Conservation (phyloP, 1,139 yeast species). For the Schwanniomyces etchellsii region DNA sequence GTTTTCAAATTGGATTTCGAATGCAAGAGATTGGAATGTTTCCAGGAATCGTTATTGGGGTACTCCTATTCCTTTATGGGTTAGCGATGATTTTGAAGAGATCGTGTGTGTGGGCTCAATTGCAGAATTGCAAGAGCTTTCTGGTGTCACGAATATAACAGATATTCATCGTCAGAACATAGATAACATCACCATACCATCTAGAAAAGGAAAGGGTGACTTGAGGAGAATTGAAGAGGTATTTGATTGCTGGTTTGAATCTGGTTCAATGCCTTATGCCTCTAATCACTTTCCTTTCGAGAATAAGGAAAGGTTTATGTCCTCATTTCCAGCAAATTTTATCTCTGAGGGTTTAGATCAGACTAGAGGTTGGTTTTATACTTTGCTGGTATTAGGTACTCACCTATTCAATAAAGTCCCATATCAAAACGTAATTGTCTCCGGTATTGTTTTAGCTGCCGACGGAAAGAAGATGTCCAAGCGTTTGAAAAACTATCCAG, state of each 20-base stretch:
- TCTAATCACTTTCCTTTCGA: slow-evolving; percentile 97
- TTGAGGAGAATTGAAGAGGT: slow-evolving; percentile 94
- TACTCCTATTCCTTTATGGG: slow-evolving; percentile 98
- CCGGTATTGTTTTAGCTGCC: slow-evolving; percentile 94
- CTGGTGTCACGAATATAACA: slow-evolving; percentile 74
- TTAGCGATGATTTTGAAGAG: slow-evolving; percentile 87
- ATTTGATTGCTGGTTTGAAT: slow-evolving; percentile 99
- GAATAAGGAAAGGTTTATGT: slow-evolving; percentile 64
- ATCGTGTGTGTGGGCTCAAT: slow-evolving; percentile 90
- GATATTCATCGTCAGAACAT: slow-evolving; percentile 93
- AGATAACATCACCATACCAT: slow-evolving; percentile 89
- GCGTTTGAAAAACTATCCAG: slow-evolving; percentile 96
- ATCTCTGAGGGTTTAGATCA: slow-evolving; percentile 98
- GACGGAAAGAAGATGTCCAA: slow-evolving; percentile 99
- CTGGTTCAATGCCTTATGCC: slow-evolving; percentile 99
- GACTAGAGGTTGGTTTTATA: slow-evolving; percentile 99
- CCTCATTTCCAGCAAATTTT: slow-evolving; percentile 92
- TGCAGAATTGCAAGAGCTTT: slow-evolving; percentile 74
- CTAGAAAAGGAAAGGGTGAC: slow-evolving; percentile 82
- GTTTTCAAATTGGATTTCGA: slow-evolving; percentile 95
- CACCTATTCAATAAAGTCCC: slow-evolving; percentile 91
- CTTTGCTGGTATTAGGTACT: slow-evolving; percentile 91
- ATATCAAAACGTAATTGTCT: slow-evolving; percentile 89
- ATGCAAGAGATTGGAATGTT: slow-evolving; percentile 98
- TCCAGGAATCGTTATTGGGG: slow-evolving; percentile 99